phyloP scores from a whole-genome alignment of 1,284 basidiomycete species.

The Papiliotrema fonsecae region DNA sequence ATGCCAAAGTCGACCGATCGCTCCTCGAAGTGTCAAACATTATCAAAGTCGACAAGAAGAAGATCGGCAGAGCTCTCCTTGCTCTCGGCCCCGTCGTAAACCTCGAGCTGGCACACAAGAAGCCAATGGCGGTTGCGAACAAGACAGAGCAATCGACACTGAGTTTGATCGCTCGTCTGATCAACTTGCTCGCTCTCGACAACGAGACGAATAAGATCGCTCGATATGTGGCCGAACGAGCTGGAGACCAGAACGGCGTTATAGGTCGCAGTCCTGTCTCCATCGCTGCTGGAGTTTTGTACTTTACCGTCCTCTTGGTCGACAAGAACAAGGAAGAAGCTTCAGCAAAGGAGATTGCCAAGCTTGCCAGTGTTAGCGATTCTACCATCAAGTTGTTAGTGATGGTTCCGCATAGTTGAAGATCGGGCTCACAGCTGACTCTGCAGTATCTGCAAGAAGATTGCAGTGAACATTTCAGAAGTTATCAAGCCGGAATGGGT shows the following conservation, averaged over 20 bases:
- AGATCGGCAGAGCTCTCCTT: constrained; percentile 66
- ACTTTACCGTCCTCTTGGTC: constrained; percentile 80
- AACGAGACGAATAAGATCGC: constrained; percentile 55
- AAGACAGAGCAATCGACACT: constrained; percentile 61
- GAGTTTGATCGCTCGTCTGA: constrained; percentile 85
- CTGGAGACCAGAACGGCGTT: constrained; percentile 77
- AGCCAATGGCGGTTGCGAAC: constrained; percentile 17
- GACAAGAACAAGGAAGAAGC: constrained; percentile 51
- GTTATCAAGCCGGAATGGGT: constrained; percentile 46
- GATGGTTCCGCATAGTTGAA: background rate
- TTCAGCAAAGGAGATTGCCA: constrained; percentile 76
- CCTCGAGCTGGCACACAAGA: constrained; percentile 7
- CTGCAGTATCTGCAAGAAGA: constrained; percentile 45
- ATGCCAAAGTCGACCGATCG: constrained; percentile 86
- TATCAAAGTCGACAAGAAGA: constrained; percentile 90
- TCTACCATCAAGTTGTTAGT: constrained; percentile 78
- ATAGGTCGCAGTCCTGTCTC: constrained; percentile 93
- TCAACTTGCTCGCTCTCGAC: constrained; percentile 62
- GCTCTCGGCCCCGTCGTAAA: constrained; percentile 24
- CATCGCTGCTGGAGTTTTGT: constrained; percentile 92
- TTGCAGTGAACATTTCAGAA: constrained; percentile 31
- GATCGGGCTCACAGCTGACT: constrained; percentile 3
- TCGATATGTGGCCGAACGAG: constrained; percentile 74
- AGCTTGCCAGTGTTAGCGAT: constrained; percentile 96
- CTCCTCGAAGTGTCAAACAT: constrained; percentile 94